phyloP scores from a whole-genome alignment of 805 yeast species.

The Tetrapisispora pingtungensis region DNA sequence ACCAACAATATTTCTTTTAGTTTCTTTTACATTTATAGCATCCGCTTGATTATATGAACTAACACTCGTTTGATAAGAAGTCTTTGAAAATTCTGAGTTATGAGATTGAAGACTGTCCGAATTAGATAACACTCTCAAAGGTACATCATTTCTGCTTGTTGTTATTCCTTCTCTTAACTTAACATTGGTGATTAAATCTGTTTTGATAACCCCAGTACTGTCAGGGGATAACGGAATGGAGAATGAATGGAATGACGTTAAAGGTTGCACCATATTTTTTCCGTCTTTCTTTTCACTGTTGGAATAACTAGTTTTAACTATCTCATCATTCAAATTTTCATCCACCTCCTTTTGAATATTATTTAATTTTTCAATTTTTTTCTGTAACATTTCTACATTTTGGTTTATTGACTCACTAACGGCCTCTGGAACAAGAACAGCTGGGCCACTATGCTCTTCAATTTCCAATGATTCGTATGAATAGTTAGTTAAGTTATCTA shows the following conservation, averaged over 20 bases:
- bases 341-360: neutral
- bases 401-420: neutral
- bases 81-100: slow-evolving; percentile 22
- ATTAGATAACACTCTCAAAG: slow-evolving; percentile 10
- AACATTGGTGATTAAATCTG: neutral
- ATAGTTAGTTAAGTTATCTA: slow-evolving; percentile 3
- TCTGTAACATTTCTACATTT: neutral
- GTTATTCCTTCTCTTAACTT: neutral
- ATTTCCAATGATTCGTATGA: slow-evolving; percentile 1
- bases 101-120: slow-evolving; percentile 15
- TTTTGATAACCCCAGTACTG: no score
- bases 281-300: no score
- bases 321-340: no score
- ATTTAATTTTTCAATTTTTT: neutral
- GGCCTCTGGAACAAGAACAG: no score
- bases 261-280: slow-evolving; percentile 4
- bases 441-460: no score
- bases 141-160: neutral
- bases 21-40: neutral
- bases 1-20: neutral
- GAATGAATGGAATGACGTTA: slow-evolving; percentile 20
- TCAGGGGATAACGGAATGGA: slow-evolving; percentile 3
- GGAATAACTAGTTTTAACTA: no score
- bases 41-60: slow-evolving; percentile 7
- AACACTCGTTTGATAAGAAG: slow-evolving; percentile 12